phyloP scores from a whole-genome alignment of 129 eudicot species.

The Dittrichia graveolens region DNA sequence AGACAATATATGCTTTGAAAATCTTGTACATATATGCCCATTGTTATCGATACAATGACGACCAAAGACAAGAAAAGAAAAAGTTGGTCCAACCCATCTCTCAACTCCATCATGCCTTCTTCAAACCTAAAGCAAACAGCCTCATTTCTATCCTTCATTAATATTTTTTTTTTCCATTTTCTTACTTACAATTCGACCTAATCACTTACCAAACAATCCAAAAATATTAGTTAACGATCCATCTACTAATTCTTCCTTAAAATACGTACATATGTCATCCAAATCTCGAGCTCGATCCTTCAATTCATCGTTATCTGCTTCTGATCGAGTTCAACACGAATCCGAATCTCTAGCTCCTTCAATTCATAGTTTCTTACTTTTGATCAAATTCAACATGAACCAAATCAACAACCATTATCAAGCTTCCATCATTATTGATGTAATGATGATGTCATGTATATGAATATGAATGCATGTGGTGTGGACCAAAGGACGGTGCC shows the following conservation, averaged over 20 bases:
- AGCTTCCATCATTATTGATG: slow-evolving; percentile 28
- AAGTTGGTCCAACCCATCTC: slow-evolving; percentile 55
- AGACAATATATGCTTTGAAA: slow-evolving; percentile 8
- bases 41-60: slow-evolving; percentile 28
- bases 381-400: slow-evolving; percentile 5
- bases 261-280: no score
- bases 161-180: not conserved
- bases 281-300: not conserved
- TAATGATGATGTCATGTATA: slow-evolving; percentile 25
- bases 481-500: not conserved
- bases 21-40: slow-evolving; percentile 29
- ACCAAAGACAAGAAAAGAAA: slow-evolving; percentile 29
- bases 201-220: not conserved
- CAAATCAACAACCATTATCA: not conserved
- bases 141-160: not conserved
- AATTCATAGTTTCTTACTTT: no score
- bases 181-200: not conserved
- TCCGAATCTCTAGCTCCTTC: no score
- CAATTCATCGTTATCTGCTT: not conserved
- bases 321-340: slow-evolving; percentile 2
- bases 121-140: slow-evolving; percentile 40
- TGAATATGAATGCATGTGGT: not conserved
- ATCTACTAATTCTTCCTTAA: no score
- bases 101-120: slow-evolving; percentile 52
- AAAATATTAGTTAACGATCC: not conserved